These are phyloP conservation scores for Elaeis guineensis DNA, from an alignment of 176 grass and related monocot species.

Conservation along the genomic window DNA sequence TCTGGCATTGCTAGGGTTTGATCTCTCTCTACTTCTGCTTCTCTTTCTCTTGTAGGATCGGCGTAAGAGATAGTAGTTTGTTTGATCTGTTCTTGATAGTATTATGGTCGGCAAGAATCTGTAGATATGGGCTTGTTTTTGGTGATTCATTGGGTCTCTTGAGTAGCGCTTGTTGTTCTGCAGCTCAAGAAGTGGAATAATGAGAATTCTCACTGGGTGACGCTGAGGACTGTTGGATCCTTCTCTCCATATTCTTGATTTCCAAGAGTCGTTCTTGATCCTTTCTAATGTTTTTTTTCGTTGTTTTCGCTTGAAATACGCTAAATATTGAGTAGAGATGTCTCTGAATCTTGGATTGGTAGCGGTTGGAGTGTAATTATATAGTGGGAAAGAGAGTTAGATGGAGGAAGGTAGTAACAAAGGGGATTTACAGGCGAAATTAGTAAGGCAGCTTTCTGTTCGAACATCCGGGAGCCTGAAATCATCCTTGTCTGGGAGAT, in stretches of 20 bases:
- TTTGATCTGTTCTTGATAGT: no score
- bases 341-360: neutral
- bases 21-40: no score
- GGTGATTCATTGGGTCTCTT: no score
- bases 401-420: constrained; percentile 32
- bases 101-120: no score
- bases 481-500: constrained; percentile 26
- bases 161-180: neutral
- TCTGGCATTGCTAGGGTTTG: no score
- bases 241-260: neutral
- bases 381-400: constrained; percentile 1
- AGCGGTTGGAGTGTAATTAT: neutral
- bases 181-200: neutral
- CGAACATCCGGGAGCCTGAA: constrained; percentile 17
- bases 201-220: neutral
- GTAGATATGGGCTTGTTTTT: no score
- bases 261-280: neutral
- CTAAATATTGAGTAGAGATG: neutral
- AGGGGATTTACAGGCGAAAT: constrained; percentile 23
- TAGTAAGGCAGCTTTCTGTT: constrained; percentile 14
- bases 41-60: no score
- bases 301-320: constrained; percentile 5
- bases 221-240: neutral
- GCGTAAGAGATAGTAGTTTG: no score
- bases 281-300: neutral